phyloP scores from a whole-genome alignment of 2,329 filamentous ascomycete genomes.

The Colletotrichum sansevieriae region DNA sequence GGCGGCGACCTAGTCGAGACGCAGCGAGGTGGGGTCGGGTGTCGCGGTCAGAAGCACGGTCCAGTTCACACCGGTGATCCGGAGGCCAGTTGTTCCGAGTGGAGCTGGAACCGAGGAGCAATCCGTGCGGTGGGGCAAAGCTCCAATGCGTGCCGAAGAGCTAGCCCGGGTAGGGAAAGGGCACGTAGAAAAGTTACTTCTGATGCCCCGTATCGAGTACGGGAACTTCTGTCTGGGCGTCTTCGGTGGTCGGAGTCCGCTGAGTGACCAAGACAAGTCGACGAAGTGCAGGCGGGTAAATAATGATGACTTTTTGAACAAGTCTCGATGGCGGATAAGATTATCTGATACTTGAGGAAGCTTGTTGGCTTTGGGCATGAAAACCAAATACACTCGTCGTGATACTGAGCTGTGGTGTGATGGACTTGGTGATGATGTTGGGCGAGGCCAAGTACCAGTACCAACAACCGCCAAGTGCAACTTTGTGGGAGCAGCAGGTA shows the following conservation, averaged over 20 bases:
- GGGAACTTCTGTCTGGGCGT: background rate
- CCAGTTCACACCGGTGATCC: conserved; percentile 4
- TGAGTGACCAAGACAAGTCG: conserved; percentile 6
- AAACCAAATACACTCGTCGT: background rate
- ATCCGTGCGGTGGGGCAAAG: background rate
- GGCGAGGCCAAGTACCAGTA: background rate
- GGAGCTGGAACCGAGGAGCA: background rate
- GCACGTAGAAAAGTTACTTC: no score
- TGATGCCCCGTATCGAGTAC: no score
- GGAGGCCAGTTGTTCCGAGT: background rate
- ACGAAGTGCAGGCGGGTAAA: background rate
- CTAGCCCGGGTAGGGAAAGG: background rate
- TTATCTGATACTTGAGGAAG: background rate
- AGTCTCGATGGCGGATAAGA: background rate
- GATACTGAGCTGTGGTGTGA: conserved; percentile 21
- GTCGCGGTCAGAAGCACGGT: conserved; percentile 16
- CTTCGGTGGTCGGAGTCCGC: conserved; percentile 16
- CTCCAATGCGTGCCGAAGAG: background rate
- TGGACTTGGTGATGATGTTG: conserved; percentile 6
- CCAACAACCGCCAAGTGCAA: conserved; percentile 1
- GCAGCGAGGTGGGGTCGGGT: conserved; percentile 28
- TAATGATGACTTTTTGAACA: background rate
- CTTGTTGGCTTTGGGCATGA: conserved; percentile 2
- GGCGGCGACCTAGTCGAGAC: conserved; percentile 2
- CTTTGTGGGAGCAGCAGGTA: background rate